Conservation (phyloP, 345 rosid species). For the Gossypium longicalyx region DNA sequence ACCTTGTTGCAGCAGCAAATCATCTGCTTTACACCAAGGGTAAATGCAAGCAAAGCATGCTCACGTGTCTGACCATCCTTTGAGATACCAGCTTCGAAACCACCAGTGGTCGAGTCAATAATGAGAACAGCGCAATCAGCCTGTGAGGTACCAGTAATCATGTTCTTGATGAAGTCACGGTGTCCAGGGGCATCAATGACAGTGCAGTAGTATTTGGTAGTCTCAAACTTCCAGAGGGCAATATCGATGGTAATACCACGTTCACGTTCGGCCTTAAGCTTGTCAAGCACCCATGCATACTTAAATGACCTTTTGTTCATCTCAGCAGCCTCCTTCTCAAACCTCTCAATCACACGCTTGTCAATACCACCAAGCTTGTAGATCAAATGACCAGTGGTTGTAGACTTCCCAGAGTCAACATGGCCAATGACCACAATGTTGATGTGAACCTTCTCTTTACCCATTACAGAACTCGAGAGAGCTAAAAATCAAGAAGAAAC, state of each 20-base stretch:
- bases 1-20: conserved; percentile 85
- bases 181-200: conserved; percentile 81
- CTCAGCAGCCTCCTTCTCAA: conserved; percentile 83
- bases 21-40: conserved; percentile 74
- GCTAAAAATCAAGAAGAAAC: conserved; percentile 63
- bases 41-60: conserved; percentile 67
- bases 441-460: conserved; percentile 40
- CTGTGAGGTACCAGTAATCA: conserved; percentile 81
- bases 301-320: conserved; percentile 83
- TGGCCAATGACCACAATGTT: conserved; percentile 47
- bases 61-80: conserved; percentile 88
- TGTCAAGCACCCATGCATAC: conserved; percentile 79
- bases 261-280: conserved; percentile 78
- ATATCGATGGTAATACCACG: conserved; percentile 79
- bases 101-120: conserved; percentile 81
- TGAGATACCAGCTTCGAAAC: conserved; percentile 81
- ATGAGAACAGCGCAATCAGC: conserved; percentile 76
- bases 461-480: conserved; percentile 28
- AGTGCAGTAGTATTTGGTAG: conserved; percentile 68
- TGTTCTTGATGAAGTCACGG: conserved; percentile 77
- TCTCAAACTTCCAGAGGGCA: conserved; percentile 75
- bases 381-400: conserved; percentile 72
- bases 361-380: conserved; percentile 82
- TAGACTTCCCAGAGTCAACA: conserved; percentile 62
- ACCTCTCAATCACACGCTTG: conserved; percentile 80